phyloP scores from a whole-genome alignment of 768 basidiomycete genomes.

The Lactarius hengduanensis region DNA sequence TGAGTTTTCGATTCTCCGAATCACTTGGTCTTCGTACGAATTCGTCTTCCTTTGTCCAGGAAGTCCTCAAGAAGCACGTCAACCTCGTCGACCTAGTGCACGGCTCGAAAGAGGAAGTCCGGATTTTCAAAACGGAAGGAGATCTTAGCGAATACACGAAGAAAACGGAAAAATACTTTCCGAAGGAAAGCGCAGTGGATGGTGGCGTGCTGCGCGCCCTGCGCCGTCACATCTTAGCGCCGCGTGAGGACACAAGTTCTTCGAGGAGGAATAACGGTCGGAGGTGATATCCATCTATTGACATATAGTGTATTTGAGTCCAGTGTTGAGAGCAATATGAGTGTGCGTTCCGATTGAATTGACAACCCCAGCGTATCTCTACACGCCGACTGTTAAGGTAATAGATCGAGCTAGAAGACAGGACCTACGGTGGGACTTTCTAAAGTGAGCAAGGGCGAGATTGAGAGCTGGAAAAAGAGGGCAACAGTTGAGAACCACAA shows the following conservation, averaged over 20 bases:
- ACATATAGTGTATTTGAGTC: background rate
- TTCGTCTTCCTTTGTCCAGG: background rate
- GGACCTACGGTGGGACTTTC: no score
- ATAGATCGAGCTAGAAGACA: no score
- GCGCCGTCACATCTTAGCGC: constrained; percentile 31
- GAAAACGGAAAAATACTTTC: constrained; percentile 31
- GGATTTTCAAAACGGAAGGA: constrained; percentile 30
- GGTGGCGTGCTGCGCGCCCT: constrained; percentile 36
- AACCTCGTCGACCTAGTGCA: constrained; percentile 38
- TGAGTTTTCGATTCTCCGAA: background rate
- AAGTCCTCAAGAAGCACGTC: constrained; percentile 27
- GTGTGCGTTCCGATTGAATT: no score
- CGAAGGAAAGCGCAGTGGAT: constrained; percentile 31
- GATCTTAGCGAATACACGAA: constrained; percentile 34
- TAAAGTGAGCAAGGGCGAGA: no score
- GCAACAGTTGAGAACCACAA: no score
- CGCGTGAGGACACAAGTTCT: background rate
- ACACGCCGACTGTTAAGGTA: no score
- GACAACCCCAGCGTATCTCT: no score
- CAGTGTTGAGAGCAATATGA: background rate
- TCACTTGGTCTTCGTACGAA: background rate
- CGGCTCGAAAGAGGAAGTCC: constrained; percentile 26
- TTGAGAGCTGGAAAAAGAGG: no score
- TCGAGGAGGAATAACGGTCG: background rate
- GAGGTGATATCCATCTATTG: background rate